Percentiles rank a stretch among this genome's conserved stretches.
Evolutionary conservation across 352 stramenopile genomes (phyloP).

Genomic region (Phytopythium ostracodes): DNA sequence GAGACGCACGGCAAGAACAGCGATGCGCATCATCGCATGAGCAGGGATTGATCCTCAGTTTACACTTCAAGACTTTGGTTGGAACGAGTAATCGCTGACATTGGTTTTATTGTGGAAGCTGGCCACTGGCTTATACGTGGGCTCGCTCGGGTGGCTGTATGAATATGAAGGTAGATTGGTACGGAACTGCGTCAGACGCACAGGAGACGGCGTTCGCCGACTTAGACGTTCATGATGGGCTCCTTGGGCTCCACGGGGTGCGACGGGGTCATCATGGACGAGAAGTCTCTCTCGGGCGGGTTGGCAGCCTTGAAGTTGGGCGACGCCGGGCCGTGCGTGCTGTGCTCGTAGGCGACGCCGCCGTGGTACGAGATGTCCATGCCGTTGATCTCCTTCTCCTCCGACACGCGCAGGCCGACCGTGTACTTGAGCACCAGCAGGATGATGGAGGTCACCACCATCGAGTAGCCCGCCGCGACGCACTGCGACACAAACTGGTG

Average conservation of each 20-base stretch:
- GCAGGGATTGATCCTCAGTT: too few relatives aligned
- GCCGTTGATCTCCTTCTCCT: conserved; percentile 73
- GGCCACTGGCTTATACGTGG: too few relatives aligned
- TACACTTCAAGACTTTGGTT: too few relatives aligned
- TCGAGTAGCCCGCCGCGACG: conserved; percentile 61
- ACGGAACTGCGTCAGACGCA: background rate
- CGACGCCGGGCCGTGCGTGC: conserved; percentile 20
- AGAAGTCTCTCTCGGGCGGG: background rate
- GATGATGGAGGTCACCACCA: conserved; percentile 64
- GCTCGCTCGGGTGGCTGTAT: background rate
- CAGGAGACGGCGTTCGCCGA: too few relatives aligned
- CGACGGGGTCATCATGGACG: conserved; percentile 15
- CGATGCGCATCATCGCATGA: too few relatives aligned
- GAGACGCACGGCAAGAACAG: too few relatives aligned
- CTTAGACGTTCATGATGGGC: conserved; percentile 6
- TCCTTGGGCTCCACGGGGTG: conserved; percentile 5
- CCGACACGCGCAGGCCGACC: conserved; percentile 63
- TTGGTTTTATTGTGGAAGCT: background rate
- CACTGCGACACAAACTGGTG: conserved; percentile 55
- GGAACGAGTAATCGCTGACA: background rate
- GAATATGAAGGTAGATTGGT: background rate
- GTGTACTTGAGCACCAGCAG: conserved; percentile 66
- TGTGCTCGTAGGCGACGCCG: conserved; percentile 60
- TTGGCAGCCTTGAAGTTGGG: conserved; percentile 26
- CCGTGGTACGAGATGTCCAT: conserved; percentile 80